Base-by-base conservation (phyloP, 2,329 filamentous ascomycete genomes). In the Colletotrichum sp. region DNA sequence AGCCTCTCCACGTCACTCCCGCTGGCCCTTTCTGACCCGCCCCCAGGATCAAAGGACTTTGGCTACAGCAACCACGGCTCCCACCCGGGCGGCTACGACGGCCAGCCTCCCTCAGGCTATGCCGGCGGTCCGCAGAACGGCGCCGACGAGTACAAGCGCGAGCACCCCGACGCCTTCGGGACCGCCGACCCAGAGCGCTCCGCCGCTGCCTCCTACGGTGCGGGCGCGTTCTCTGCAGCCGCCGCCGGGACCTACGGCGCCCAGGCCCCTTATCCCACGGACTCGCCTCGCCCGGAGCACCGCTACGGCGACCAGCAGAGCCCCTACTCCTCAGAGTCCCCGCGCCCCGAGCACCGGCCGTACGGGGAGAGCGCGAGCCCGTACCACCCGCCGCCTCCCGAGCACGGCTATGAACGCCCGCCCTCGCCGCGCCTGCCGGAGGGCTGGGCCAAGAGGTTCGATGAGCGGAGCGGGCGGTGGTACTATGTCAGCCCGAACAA, bases 401-500 rank as follows among this genome's bases (percentile, higher is more conserved):
- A 65, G 57, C 78, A 79, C 77, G 48, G 72, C 71, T 22, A 81
- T 78, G 48, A 39, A 19, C 66, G 74, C 8, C 77, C 80, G 7
- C 72, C 39, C 3, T 60, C 32, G 66, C 86, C 90, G 59, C 83
- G 87, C 39, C 83, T 91, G 68, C 85, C 90, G 28, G 78, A 85
- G 63, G 90, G 90, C 78, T 93, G 91, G 91, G 81, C 84, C 27
- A 85, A 89, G 60, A 88, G 90, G 79, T 92, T 88, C 83, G 90
- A 92, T 77, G 88, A 89, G 57, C 84, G 82, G 72, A 85, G 86
- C 74, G 87, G 90, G 79, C 87, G 89, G 68, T 91, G 88, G 84
- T 93, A 88, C 83, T 93, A 90, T 79, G 85, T 91, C 71, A 89
- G 93, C 79, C 84, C 88, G 44, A 90, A 89, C 13, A 90, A 90